Percentiles rank a stretch among this genome's conserved stretches.
phyloP scores from a whole-genome alignment of 441 rosid species.

The Gossypium davidsonii region DNA sequence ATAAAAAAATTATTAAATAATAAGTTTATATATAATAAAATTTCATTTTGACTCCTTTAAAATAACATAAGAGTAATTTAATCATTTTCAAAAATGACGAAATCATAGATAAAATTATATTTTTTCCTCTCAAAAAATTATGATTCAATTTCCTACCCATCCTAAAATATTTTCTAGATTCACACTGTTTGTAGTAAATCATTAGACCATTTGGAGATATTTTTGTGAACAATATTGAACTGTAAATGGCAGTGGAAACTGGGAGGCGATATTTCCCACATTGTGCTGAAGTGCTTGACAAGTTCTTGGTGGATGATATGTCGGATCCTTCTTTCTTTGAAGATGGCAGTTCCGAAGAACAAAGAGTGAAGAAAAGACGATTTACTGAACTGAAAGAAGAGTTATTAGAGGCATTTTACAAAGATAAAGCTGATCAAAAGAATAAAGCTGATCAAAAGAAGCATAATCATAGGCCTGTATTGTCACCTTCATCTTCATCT shows the following conservation, averaged over 20 bases:
- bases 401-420: slow-evolving; percentile 28
- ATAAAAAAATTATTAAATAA: too few species aligned
- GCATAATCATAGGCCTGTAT: slow-evolving; percentile 9
- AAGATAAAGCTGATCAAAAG: slow-evolving; percentile 21
- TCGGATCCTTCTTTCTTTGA: slow-evolving; percentile 23
- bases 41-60: too few species aligned
- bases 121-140: too few species aligned
- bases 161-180: too few species aligned
- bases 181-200: too few species aligned
- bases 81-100: too few species aligned
- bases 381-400: slow-evolving; percentile 32
- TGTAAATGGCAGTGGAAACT: slow-evolving; percentile 23
- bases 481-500: slow-evolving; percentile 18
- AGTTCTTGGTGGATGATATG: slow-evolving; percentile 32
- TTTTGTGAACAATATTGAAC: not conserved
- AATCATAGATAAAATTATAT: too few species aligned
- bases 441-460: slow-evolving; percentile 20
- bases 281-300: slow-evolving; percentile 32
- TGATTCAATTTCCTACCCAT: too few species aligned
- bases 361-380: slow-evolving; percentile 22
- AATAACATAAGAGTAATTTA: too few species aligned
- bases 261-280: slow-evolving; percentile 27
- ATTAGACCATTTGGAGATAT: not conserved
- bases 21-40: too few species aligned
- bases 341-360: slow-evolving; percentile 25